A percentile compares a stretch with the other conserved stretches of the same genome.
These are phyloP conservation scores for Xylariales sp. DNA, from an alignment of 2,329 filamentous ascomycete species.

Conservation along the genomic window DNA sequence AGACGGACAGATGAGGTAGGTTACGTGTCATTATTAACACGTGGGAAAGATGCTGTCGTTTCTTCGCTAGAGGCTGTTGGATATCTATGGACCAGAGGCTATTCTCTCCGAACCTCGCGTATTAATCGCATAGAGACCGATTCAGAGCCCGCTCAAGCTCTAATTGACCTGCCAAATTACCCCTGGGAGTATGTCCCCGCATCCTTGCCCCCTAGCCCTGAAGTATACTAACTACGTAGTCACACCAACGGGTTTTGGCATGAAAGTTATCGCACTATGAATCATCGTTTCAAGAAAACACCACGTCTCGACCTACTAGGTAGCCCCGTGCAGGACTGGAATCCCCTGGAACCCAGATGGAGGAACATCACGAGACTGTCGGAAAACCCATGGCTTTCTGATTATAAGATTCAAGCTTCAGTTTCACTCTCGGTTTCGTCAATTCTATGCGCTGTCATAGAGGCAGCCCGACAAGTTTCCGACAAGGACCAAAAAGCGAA, in stretches of 20 bases:
- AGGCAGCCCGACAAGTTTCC: constrained; percentile 42
- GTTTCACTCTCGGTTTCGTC: constrained; percentile 48
- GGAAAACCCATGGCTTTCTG: constrained; percentile 56
- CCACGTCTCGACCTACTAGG: constrained; percentile 47
- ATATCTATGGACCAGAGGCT: constrained; percentile 1
- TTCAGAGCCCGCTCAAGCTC: neutral
- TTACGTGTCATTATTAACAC: constrained; percentile 22
- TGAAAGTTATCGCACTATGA: constrained; percentile 47
- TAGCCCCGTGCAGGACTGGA: constrained; percentile 32
- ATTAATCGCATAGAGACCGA: neutral
- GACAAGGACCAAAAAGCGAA: neutral
- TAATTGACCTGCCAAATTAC: constrained; percentile 6
- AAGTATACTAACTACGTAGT: constrained; percentile 53
- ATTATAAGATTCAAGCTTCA: constrained; percentile 53
- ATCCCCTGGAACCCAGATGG: constrained; percentile 51
- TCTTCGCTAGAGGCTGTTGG: constrained; percentile 4
- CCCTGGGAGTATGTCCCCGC: constrained; percentile 10
- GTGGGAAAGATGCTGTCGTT: constrained; percentile 2
- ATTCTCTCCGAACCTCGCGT: neutral
- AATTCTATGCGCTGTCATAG: constrained; percentile 49
- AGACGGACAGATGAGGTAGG: constrained; percentile 1
- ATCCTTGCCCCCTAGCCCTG: neutral
- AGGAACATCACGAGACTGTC: constrained; percentile 54
- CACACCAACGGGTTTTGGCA: constrained; percentile 53
- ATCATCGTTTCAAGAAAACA: constrained; percentile 44